Evolutionary conservation across 1,284 basidiomycete genomes (phyloP), one percentile per base, ranked within the genome.

Genomic region (Austroboletus niveus): DNA sequence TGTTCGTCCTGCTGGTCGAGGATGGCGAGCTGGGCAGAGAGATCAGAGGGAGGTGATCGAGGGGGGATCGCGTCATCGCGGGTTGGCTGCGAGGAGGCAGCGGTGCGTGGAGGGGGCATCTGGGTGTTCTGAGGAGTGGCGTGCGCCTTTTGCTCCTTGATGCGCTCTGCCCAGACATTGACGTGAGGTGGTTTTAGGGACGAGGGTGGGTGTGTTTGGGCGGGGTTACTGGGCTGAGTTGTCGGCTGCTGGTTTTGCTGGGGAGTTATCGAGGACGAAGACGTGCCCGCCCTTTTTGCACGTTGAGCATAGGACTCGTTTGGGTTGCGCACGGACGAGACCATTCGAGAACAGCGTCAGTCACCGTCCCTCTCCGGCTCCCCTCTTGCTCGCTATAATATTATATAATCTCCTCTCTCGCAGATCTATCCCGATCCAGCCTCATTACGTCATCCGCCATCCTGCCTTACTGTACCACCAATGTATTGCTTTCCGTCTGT

Each of bases 221-320:
- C 32, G 1, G 20, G 43, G 44, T 49, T 14, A 30, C 24, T 43
- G 27, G 42, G 10, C 4, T 27, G 45, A 27, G 39, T 20, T 4
- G 17, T 4, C 1, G 11, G 39, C 22, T 51, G 52, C 8, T 39
- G 52, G 14, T 47, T 38, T 15, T 39, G 45, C 9, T 44, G 53
- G 8, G 51, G 39, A 6, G 55, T 11, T 22, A 24, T 35, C 10
- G 49, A 5, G 14, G 43, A 5, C 5, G 51, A 42, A 8, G 55
- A 47, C 36, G 51, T 39, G 44, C 60, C 60, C 44, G 63, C 72
- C 55, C 71, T 80, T 72, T 77, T 85, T 49, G 80, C 82, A 55
- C 77, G 76, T 55, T 85, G 79, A 20, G 82, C 83, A 59, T 85
- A 85, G 29, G 82, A 83, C 47, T 80, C 70, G 50, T 66, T 65